Percentiles rank a stretch among this genome's conserved stretches.
phyloP scores from a whole-genome alignment of 148 eudicot species.

The Rhododendron vialii region DNA sequence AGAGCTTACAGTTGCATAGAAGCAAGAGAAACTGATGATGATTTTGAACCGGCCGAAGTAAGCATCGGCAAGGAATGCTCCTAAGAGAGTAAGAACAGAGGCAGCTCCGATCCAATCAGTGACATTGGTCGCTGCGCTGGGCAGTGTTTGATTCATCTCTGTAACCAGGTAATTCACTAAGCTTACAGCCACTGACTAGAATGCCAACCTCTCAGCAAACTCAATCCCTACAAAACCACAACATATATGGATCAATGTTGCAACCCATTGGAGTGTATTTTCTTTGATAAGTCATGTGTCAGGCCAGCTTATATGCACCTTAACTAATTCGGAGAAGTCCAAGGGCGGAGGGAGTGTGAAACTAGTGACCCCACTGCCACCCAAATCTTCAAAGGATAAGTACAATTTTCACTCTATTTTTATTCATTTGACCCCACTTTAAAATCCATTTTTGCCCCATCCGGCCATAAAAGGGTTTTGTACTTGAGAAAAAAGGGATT shows the following conservation, averaged over 20 bases:
- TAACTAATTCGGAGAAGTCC: no score
- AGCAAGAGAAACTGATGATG: conserved; percentile 42
- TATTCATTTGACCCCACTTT: no score
- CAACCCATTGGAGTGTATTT: no score
- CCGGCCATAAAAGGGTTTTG: no score
- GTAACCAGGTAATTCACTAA: conserved; percentile 37
- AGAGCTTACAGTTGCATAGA: conserved; percentile 30
- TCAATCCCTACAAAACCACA: conserved; percentile 34
- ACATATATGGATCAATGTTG: not conserved
- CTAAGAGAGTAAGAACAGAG: conserved; percentile 36
- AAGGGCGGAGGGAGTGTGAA: no score
- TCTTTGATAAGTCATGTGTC: no score
- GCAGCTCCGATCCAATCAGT: conserved; percentile 55
- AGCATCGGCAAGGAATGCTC: conserved; percentile 53
- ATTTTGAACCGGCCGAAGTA: conserved; percentile 49
- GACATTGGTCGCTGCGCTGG: conserved; percentile 41
- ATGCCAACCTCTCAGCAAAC: conserved; percentile 57
- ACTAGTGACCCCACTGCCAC: no score
- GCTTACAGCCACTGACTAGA: conserved; percentile 45
- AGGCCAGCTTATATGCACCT: no score
- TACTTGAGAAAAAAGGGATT: no score
- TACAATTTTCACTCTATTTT: no score
- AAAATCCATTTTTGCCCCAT: no score
- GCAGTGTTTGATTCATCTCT: conserved; percentile 46
- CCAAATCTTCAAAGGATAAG: no score